A percentile compares a stretch with the other conserved stretches of the same genome.
Conservation (phyloP, 2,329 filamentous ascomycete species). For the Thielaviopsis ethacetica region DNA sequence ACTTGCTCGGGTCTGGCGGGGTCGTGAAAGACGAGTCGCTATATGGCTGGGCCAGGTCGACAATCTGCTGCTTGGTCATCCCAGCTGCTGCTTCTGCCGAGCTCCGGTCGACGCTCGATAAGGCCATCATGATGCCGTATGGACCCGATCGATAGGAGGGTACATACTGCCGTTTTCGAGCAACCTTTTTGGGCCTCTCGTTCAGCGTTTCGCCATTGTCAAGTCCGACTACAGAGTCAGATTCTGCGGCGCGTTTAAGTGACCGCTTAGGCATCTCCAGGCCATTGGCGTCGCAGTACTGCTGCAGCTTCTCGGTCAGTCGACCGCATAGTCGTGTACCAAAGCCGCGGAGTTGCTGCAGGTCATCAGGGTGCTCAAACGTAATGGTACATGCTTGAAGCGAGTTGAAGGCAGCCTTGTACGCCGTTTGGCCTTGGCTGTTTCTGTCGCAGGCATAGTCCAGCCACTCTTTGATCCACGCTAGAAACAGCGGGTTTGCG, state of each 20-base stretch:
- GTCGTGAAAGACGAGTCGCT: constrained; percentile 59
- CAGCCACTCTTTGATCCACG: neutral
- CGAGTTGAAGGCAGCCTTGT: neutral
- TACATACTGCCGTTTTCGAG: constrained; percentile 51
- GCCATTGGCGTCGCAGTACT: neutral
- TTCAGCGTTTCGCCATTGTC: neutral
- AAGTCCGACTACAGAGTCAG: neutral
- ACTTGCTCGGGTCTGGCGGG: constrained; percentile 49
- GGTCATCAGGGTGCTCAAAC: neutral
- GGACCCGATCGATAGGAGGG: constrained; percentile 56
- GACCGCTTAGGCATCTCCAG: neutral
- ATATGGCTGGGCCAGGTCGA: constrained; percentile 52
- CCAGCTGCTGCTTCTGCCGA: constrained; percentile 26
- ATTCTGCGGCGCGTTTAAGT: neutral
- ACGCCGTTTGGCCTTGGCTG: neutral
- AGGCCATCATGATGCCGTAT: constrained; percentile 54
- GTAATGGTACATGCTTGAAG: neutral
- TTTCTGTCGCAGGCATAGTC: neutral
- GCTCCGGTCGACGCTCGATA: constrained; percentile 42
- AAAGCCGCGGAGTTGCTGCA: neutral
- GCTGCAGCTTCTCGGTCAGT: neutral
- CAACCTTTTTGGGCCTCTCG: constrained; percentile 35
- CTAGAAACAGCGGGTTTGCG: neutral
- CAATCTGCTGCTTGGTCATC: constrained; percentile 51
- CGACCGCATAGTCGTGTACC: neutral